phyloP scores from a whole-genome alignment of 306 rosid genomes.

The Inga laurina region DNA sequence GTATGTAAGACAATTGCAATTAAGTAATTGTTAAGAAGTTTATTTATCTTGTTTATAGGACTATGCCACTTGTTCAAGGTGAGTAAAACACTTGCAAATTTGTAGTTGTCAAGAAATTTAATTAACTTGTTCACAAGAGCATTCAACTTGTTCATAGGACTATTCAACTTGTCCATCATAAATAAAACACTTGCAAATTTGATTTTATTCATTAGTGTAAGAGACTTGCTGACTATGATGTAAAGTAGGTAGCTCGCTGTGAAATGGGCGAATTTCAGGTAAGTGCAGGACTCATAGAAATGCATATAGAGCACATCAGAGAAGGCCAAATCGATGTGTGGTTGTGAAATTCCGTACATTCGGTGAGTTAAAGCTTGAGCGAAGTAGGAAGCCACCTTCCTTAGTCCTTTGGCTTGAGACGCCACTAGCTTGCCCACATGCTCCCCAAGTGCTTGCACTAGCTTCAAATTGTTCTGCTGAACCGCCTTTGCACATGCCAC shows the following conservation, averaged over 20 bases:
- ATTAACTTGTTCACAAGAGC: too few relatives aligned
- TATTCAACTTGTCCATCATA: too few relatives aligned
- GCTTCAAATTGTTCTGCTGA: constrained; percentile 46
- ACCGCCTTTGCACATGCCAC: constrained; percentile 72
- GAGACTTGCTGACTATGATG: too few relatives aligned
- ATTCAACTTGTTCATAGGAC: too few relatives aligned
- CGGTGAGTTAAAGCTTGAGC: constrained; percentile 59
- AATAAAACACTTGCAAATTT: too few relatives aligned
- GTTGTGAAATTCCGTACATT: constrained; percentile 50
- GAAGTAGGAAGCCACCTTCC: constrained; percentile 59
- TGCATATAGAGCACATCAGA: constrained; percentile 56
- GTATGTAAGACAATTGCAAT: too few relatives aligned
- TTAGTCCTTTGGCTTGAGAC: constrained; percentile 58
- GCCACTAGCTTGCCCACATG: constrained; percentile 50
- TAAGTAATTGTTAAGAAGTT: too few relatives aligned
- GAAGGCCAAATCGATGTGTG: constrained; percentile 35
- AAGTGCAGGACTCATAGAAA: constrained; percentile 66
- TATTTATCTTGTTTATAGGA: too few relatives aligned
- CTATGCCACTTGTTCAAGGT: too few relatives aligned
- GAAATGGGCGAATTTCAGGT: constrained; percentile 76
- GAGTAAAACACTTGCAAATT: too few relatives aligned
- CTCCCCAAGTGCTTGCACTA: constrained; percentile 52
- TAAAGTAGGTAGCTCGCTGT: constrained; percentile 48
- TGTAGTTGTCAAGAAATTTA: too few relatives aligned
- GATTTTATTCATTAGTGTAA: too few relatives aligned